These are phyloP conservation scores for Cryptococcus sp. DNA, from an alignment of 1,284 basidiomycete genomes.

Conservation along the genomic window DNA sequence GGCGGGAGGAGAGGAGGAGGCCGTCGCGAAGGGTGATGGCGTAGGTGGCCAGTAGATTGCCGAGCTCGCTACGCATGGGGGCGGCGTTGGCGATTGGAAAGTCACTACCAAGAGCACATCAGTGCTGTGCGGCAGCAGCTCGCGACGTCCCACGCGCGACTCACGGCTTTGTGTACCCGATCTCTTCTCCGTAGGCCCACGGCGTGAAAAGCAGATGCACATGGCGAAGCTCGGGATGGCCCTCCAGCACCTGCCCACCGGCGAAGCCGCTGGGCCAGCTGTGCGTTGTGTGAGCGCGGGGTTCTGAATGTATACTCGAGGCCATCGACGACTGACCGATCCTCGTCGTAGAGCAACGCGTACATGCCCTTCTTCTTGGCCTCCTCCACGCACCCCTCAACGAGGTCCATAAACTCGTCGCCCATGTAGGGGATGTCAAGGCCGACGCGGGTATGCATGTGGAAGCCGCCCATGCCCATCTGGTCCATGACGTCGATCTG, in stretches of 20 bases:
- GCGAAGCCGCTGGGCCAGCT: conserved; percentile 37
- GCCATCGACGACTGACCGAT: conserved; percentile 12
- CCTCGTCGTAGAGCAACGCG: conserved; percentile 33
- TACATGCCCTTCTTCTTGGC: conserved; percentile 31
- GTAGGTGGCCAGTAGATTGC: conserved; percentile 23
- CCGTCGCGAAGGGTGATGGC: conserved; percentile 19
- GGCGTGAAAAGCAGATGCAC: conserved; percentile 29
- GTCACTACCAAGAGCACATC: conserved; percentile 6
- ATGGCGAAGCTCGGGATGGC: conserved; percentile 24
- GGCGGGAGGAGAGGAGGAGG: conserved; percentile 17
- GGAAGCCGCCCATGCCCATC: conserved; percentile 37
- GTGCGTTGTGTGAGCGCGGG: background rate
- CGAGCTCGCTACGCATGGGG: conserved; percentile 27
- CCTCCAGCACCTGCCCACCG: conserved; percentile 26
- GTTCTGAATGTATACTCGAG: background rate
- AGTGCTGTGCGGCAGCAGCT: background rate
- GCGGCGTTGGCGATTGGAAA: conserved; percentile 25
- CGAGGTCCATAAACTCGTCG: conserved; percentile 29
- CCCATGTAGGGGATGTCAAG: conserved; percentile 35
- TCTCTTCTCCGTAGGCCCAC: conserved; percentile 26
- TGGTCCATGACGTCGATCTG: conserved; percentile 26
- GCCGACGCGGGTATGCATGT: conserved; percentile 33
- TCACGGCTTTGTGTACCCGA: conserved; percentile 22
- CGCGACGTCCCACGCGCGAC: background rate
- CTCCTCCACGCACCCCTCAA: conserved; percentile 19